Conservation (phyloP, 148 eudicot genomes). For the Bassia scoparia region DNA sequence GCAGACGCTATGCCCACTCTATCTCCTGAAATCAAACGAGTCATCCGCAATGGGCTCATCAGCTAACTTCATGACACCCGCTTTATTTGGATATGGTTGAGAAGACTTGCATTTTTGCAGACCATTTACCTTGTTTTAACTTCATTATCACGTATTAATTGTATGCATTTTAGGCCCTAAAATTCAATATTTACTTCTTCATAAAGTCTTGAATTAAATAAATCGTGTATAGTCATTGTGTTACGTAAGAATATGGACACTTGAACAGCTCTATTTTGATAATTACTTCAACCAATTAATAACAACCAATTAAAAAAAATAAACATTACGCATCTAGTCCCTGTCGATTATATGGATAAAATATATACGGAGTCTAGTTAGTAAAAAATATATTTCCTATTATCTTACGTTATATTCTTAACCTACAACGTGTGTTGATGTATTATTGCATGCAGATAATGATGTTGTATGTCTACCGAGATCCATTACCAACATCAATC, state of each 20-base stretch:
- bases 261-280: no score
- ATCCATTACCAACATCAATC: constrained; percentile 32
- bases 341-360: no score
- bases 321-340: no score
- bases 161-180: no score
- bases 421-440: no score
- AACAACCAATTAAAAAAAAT: no score
- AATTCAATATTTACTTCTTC: background rate
- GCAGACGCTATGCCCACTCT: constrained; percentile 23
- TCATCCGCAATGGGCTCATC: constrained; percentile 25
- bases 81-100: constrained; percentile 35
- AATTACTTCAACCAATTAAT: no score
- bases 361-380: no score
- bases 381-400: no score
- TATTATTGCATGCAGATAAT: no score
- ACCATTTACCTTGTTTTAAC: constrained; percentile 28
- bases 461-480: constrained; percentile 40
- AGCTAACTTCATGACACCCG: constrained; percentile 37
- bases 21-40: constrained; percentile 22
- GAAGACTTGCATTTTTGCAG: constrained; percentile 27
- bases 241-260: no score
- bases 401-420: no score
- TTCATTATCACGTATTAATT: constrained; percentile 34
- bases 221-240: background rate
- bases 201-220: background rate